Evolutionary conservation across 1,284 basidiomycete genomes (phyloP).

Genomic region (Ceratobasidium sp.): DNA sequence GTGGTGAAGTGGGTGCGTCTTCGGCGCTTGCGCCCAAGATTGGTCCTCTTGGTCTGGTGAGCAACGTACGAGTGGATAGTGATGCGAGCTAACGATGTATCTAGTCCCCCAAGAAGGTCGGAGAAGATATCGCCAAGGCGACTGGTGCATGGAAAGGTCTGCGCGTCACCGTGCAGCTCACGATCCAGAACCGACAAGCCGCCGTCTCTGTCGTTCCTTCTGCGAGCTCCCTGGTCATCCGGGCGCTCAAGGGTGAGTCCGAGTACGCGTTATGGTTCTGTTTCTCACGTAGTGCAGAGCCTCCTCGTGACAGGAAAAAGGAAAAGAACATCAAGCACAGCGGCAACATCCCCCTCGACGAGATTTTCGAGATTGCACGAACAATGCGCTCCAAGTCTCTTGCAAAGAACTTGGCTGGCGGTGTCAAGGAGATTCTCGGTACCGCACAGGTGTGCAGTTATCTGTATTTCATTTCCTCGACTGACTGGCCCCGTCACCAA

Average conservation of each 20-base stretch:
- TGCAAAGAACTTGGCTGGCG: constrained; percentile 88
- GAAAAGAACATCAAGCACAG: constrained; percentile 99
- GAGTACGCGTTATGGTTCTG: neutral
- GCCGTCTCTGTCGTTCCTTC: constrained; percentile 96
- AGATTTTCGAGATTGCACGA: constrained; percentile 94
- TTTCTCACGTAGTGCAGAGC: constrained; percentile 67
- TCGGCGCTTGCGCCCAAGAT: constrained; percentile 99
- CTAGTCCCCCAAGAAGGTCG: constrained; percentile 99
- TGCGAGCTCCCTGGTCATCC: constrained; percentile 97
- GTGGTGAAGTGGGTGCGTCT: constrained; percentile 99
- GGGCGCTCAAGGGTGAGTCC: constrained; percentile 89
- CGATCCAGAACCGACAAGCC: constrained; percentile 99
- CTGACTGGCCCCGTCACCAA: too few species aligned
- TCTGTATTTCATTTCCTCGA: neutral
- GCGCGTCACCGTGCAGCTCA: constrained; percentile 98
- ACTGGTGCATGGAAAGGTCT: constrained; percentile 99
- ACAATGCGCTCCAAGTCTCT: constrained; percentile 97
- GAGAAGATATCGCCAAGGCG: constrained; percentile 99
- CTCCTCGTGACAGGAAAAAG: constrained; percentile 99
- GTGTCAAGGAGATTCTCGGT: constrained; percentile 93
- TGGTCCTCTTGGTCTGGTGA: constrained; percentile 98
- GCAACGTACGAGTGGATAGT: constrained; percentile 48
- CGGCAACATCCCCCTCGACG: constrained; percentile 94
- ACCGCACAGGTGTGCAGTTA: constrained; percentile 77
- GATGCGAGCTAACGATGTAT: constrained; percentile 12